Base-by-base conservation (phyloP, 106 monocot genomes). In the Dioscorea dumetorum region DNA sequence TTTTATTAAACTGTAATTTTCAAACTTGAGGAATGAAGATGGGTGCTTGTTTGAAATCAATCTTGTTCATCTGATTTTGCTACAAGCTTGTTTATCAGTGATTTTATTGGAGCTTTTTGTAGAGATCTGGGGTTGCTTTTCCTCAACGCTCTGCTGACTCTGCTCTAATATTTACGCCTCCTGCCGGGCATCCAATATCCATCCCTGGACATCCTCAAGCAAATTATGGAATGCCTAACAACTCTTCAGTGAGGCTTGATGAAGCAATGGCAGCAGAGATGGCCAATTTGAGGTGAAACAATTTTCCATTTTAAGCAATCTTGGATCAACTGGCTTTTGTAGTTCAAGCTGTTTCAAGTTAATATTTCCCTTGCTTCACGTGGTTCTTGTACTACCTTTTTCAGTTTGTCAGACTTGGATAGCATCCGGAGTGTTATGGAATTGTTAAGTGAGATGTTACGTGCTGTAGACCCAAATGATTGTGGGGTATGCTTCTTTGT, bases 191-290 rank as follows among this genome's bases (percentile, higher is more conserved):
- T 57, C 69, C 82, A 60, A 48, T 60, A 58, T 57, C 75, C 17
- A 72, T 24, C 34, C 24, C 67, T 34, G 67, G 48, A 33, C 50
- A 51, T 75, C 86, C 71, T 68, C 71, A 77, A 68, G 23, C 63
- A 48, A 70, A 71, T 62, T 77, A 83, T 74, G 88, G 85, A 58
- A 79, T 81, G 82, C 81, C 91, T 17, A 81, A 59, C 34, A 79
- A 76, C 76, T 74, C 85, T 68, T 63, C 85, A 31, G 33, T 75
- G 48, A 83, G 83, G 33, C 83, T 91, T 78, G 87, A 95, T 69
- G 91, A 91, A 72, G 91, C 91, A 74, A 91, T 88, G 87, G 79
- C 83, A 72, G 81, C 91, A 32, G 88, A 95, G 33, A 80, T 74
- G 66, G 72, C 76, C 61, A 79, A 81, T 68, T 69, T 95, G 67